Evolutionary conservation across 345 rosid species (phyloP), one percentile per base, ranked within the genome.

Genomic region (Brassica incana): DNA sequence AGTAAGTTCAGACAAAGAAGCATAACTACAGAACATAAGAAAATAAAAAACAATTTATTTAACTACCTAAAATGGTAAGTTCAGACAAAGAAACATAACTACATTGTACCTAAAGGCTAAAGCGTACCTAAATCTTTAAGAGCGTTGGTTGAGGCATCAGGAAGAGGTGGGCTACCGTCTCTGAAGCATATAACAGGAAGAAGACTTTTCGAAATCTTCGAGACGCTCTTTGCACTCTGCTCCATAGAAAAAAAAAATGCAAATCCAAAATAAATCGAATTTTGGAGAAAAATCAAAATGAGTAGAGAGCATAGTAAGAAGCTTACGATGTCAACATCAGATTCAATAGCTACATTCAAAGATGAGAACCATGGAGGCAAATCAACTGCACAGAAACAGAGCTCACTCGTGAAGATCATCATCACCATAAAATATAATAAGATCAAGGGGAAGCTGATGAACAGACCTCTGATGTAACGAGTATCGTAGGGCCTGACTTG

Each of bases 111-210:
- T 18, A 18, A 75, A 63, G 14, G 71, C 18, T 18, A 18, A 75
- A 63, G 14, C 81, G 14, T 84, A 93, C 98, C 95, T 87, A 85
- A 84, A 64, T 86, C 83, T 60, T 86, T 60, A 6, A 81, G 29
- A 80, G 91, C 86, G 69, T 82, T 69, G 73, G 77, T 81, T 80
- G 91, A 82, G 63, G 82, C 85, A 78, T 92, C 95, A 27, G 99
- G 98, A 25, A 95, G 83, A 56, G 98, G 98, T 71, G 90, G 99
- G 76, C 99, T 90, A 62, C 99, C 99, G 77, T 90, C 93, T 89
- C 99, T 88, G 75, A 95, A 84, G 87, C 99, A 95, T 74, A 92
- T 83, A 69, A 90, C 83, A 4, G 97, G 99, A 80, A 89, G 85
- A 18, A 74, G 72, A 79, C 88, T 88, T 74, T 71, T 83, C 20